Evolutionary conservation across 2,329 filamentous ascomycete genomes (phyloP).

Genomic region (Sporothrix schenckii): DNA sequence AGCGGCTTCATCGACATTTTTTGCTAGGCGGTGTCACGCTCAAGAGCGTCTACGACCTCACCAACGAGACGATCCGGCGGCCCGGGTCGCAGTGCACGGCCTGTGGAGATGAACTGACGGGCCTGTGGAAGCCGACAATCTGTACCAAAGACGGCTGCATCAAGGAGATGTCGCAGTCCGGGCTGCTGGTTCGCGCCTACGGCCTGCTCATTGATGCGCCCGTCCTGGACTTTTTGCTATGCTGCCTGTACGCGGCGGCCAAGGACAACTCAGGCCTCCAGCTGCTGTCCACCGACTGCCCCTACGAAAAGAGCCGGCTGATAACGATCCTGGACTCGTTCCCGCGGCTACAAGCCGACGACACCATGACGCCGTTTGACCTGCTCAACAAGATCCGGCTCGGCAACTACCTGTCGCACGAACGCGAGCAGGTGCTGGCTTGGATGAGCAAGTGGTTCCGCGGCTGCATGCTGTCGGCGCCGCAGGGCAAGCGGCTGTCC

Average conservation of each 20-base stretch:
- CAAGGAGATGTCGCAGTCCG: constrained; percentile 31
- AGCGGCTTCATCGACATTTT: constrained; percentile 34
- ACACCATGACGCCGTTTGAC: constrained; percentile 29
- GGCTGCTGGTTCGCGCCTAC: constrained; percentile 34
- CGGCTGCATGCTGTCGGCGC: constrained; percentile 37
- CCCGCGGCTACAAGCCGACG: constrained; percentile 33
- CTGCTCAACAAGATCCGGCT: constrained; percentile 34
- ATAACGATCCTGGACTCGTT: constrained; percentile 36
- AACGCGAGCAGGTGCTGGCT: constrained; percentile 35
- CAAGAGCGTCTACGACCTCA: constrained; percentile 32
- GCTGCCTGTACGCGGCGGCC: constrained; percentile 36
- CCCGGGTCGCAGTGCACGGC: constrained; percentile 35
- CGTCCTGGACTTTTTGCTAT: constrained; percentile 38
- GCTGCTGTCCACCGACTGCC: constrained; percentile 35
- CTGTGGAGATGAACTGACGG: constrained; percentile 30
- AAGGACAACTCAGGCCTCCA: constrained; percentile 28
- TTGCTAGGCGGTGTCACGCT: neutral
- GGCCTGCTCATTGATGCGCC: constrained; percentile 36
- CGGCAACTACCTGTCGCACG: neutral
- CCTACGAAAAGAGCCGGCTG: constrained; percentile 32
- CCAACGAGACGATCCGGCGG: constrained; percentile 32
- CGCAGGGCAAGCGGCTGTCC: constrained; percentile 34
- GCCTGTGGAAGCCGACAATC: constrained; percentile 35
- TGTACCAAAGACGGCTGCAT: constrained; percentile 34
- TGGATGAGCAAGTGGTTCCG: constrained; percentile 38